These are phyloP conservation scores for Starmerella apis DNA, from an alignment of 805 yeast species.

Conservation along the genomic window DNA sequence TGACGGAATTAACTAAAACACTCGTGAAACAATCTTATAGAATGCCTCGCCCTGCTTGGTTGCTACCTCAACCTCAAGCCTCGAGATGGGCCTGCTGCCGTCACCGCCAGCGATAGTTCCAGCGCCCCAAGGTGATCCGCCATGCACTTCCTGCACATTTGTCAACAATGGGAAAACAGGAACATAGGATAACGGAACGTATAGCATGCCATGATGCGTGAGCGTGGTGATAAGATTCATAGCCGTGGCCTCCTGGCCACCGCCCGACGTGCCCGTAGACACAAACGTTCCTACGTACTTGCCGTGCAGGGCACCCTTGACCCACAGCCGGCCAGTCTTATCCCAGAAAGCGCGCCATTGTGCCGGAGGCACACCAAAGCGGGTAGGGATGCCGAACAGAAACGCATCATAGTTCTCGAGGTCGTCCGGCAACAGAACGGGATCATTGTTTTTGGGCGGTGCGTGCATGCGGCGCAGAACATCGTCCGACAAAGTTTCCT, in stretches of 20 bases:
- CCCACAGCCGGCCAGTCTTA: constrained; percentile 68
- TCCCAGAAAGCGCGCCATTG: constrained; percentile 73
- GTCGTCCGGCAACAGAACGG: constrained; percentile 48
- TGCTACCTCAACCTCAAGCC: constrained; percentile 55
- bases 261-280: constrained; percentile 62
- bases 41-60: constrained; percentile 57
- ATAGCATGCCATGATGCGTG: constrained; percentile 68
- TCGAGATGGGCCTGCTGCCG: constrained; percentile 60
- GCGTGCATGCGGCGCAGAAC: constrained; percentile 55
- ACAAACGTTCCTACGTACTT: constrained; percentile 65
- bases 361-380: constrained; percentile 65
- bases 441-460: constrained; percentile 39
- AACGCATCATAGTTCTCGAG: constrained; percentile 61
- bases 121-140: constrained; percentile 82
- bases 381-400: constrained; percentile 69
- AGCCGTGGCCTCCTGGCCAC: constrained; percentile 67
- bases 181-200: constrained; percentile 65
- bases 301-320: constrained; percentile 54
- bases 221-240: constrained; percentile 48
- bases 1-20: too few species aligned
- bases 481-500: constrained; percentile 61
- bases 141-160: constrained; percentile 57
- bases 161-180: constrained; percentile 46
- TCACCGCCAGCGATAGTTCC: constrained; percentile 67
- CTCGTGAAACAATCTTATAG: constrained; percentile 36